Evolutionary conservation across 768 basidiomycete genomes (phyloP), one percentile per base, ranked within the genome.

Genomic region (Suillus tomentosus): DNA sequence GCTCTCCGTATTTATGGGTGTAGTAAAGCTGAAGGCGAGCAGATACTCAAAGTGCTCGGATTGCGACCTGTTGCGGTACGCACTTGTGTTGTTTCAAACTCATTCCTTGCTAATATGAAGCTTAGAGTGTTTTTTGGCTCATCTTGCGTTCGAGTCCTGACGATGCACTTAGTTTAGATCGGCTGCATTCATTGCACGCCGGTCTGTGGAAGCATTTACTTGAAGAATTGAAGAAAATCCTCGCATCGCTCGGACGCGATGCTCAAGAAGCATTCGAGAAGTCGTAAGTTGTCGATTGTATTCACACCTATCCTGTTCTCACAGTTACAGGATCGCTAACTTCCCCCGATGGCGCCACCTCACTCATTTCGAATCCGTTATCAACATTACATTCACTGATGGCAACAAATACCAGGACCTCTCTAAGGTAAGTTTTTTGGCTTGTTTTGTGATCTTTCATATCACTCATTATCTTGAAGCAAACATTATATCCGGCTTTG

Each of bases 71-170:
- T 71, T 27, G 42, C 63, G n/a, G 69, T 73, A 60, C 2, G 24
- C 24, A 24, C 24, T 24, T 24, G 24, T 24, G 24, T 24, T 24
- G 24, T 24, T 24, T 24, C 24, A 24, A 24, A 24, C 24, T 24
- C 27, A 27, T 27, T 27, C 27, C 27, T 27, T 40, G 40, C 40
- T 40, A 15, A 40, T 40, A 63, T 11, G 63, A 40, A 8, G 50
- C n/a, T 4, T 39, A 81, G 79, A 83, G 80, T 71, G 72, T 76
- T 5, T 83, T 83, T 63, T 82, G 79, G 79, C 50, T 31, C 0
- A 40, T 83, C 17, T 45, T 31, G 19, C 39, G 71, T 62, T 79
- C 77, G 6, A 78, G 81, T 65, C 75, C 77, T 9, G 65, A 78
- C 59, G 22, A 42, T 5, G 74, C 78, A 36, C 27, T 77, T 2